phyloP scores from a whole-genome alignment of 1,284 basidiomycete species.

The Retiboletus flavoniger region DNA sequence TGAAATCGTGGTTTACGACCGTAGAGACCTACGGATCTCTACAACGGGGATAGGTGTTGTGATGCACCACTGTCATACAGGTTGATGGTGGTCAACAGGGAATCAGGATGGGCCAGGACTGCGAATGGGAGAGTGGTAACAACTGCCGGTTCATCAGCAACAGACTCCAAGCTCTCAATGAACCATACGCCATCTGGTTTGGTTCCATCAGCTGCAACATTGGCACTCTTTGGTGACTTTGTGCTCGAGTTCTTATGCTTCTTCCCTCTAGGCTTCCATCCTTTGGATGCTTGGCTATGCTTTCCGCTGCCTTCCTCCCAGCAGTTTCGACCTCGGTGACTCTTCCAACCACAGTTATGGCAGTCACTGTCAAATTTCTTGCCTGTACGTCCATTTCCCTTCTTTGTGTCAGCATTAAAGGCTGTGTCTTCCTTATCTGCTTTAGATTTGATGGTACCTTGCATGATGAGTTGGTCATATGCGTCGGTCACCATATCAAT shows the following conservation, averaged over 20 bases:
- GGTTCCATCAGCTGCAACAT: too few species aligned
- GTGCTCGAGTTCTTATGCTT: neutral
- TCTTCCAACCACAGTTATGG: neutral
- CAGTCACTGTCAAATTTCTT: neutral
- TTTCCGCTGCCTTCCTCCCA: too few species aligned
- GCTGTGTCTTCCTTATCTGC: too few species aligned
- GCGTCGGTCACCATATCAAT: neutral
- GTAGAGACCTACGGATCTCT: too few species aligned
- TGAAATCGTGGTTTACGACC: too few species aligned
- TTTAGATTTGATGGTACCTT: neutral
- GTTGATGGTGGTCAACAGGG: neutral
- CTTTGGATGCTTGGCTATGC: neutral
- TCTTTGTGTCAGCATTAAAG: too few species aligned
- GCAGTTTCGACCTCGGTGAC: neutral
- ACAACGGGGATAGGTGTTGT: neutral
- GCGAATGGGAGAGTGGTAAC: neutral
- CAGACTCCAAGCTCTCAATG: neutral
- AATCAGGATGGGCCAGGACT: neutral
- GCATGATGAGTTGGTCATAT: neutral
- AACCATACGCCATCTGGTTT: too few species aligned
- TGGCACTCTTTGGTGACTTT: too few species aligned
- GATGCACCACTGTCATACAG: conserved; percentile 1
- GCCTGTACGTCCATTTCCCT: too few species aligned
- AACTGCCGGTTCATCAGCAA: neutral
- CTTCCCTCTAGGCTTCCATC: neutral